Evolutionary conservation across 129 eudicot species (phyloP).

Genomic region (Rutidosis leptorrhynchoides): DNA sequence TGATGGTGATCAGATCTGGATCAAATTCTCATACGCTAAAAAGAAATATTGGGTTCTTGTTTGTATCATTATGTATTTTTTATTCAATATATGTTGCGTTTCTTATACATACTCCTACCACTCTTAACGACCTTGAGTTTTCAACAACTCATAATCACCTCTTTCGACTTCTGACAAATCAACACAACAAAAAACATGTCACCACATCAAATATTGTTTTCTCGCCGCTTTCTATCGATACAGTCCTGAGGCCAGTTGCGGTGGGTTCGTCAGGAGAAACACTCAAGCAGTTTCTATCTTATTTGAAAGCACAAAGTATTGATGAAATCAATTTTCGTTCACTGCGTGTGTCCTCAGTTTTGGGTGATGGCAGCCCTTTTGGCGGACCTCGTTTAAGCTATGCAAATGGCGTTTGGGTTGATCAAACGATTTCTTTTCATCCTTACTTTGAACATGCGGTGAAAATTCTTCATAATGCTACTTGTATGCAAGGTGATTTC

Average conservation of each 20-base stretch:
- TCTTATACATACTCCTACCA: no score
- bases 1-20: not conserved
- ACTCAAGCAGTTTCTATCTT: conserved; percentile 46
- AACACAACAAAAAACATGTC: not conserved
- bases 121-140: no score
- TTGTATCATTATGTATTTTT: not conserved
- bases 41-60: not conserved
- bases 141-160: no score
- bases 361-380: conserved; percentile 41
- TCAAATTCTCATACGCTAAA: not conserved
- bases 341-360: conserved; percentile 33
- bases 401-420: not conserved
- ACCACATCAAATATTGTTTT: not conserved
- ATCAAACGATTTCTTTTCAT: not conserved
- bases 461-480: not conserved
- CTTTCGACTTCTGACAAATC: not conserved
- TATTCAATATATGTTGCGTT: not conserved
- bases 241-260: conserved; percentile 43
- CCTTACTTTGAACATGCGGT: not conserved
- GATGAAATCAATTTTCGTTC: conserved; percentile 52
- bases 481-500: not conserved
- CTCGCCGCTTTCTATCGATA: conserved; percentile 55
- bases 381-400: not conserved
- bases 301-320: conserved; percentile 42
- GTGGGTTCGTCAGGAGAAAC: conserved; percentile 58